Evolutionary conservation across 805 yeast species (phyloP), one percentile per base, ranked within the genome.

Genomic region (Yarrowia sp.): DNA sequence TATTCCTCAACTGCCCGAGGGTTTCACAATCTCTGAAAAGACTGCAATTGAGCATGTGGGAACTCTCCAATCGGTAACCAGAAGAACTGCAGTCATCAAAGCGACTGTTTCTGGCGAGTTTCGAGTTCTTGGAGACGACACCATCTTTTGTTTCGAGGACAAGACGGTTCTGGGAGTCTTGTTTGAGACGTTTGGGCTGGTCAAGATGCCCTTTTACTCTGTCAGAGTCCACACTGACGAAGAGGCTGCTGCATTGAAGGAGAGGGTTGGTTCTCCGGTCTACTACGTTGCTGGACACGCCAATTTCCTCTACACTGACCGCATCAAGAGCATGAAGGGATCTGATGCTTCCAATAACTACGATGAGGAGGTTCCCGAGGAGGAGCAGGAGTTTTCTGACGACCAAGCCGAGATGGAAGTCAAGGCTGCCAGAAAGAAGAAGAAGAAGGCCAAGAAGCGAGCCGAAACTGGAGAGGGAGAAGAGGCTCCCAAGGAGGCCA

Each of bases 311-410:
- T 86, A 87, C 71, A 94, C 98, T 0, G 89, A 89, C 65, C 79
- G 85, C 32, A 83, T 93, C 68, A 90, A 87, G 73, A 80, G 83
- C 26, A 70, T 87, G 19, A 93, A 89, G 74, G 99, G 98, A 32
- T 89, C 92, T 1, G 99, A 95, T 80, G 99, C 99, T 0, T 90
- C 97, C 74, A 95, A 95, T 74, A 88, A 91, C 77, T 89, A 91
- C 76, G 99, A 95, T 77, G 98, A 95, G 79, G 99, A 95, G 75
- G 79, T 94, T 40, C 92, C 97, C 0, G 92, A 88, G 73, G 96
- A 90, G 40, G 98, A 95, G 77, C 97, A 91, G 77, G 98, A 94
- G 76, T 94, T 89, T 73, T 91, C 97, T 1, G 98, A 95, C 77
- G 98, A 95, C 77, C 98, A 94, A 75, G 86, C 85, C 70, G 98